Evolutionary conservation across 176 grass and related monocot species (phyloP).

Genomic region (Aegilops speltoides): DNA sequence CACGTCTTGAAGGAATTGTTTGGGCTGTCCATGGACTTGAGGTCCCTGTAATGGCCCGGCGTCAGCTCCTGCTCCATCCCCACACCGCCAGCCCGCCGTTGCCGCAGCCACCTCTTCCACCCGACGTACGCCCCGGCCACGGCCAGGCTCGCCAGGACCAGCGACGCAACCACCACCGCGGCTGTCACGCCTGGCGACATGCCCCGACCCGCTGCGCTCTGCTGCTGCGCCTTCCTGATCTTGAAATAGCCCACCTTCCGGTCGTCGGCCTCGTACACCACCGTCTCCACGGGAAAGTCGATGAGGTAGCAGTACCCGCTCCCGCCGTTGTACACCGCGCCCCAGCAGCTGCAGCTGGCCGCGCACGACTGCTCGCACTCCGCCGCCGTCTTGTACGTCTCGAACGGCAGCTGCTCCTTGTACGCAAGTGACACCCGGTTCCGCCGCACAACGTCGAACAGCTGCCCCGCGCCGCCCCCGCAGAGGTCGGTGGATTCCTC

Average conservation of each 20-base stretch:
- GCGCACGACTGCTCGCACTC: constrained; percentile 57
- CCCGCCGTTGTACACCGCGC: constrained; percentile 34
- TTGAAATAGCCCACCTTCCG: constrained; percentile 68
- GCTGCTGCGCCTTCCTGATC: constrained; percentile 25
- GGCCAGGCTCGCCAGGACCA: constrained; percentile 25
- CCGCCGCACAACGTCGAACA: constrained; percentile 53
- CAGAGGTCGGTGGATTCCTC: constrained; percentile 48
- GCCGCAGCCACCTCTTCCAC: constrained; percentile 10
- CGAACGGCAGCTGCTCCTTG: constrained; percentile 50
- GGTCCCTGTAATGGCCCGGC: constrained; percentile 48
- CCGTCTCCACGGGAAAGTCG: constrained; percentile 61
- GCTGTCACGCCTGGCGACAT: constrained; percentile 29
- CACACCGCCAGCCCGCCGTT: neutral
- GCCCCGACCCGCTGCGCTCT: neutral
- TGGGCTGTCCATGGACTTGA: constrained; percentile 47
- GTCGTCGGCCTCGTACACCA: constrained; percentile 56
- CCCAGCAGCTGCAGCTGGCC: constrained; percentile 67
- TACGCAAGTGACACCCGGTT: constrained; percentile 51
- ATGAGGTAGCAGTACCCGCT: constrained; percentile 58
- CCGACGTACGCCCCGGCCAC: constrained; percentile 34
- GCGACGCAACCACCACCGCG: constrained; percentile 29
- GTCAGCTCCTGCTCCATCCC: constrained; percentile 61
- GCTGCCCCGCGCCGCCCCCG: neutral
- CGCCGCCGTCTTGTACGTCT: constrained; percentile 24
- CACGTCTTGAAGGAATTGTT: constrained; percentile 33